phyloP scores from a whole-genome alignment of 495 filamentous ascomycete species.

The Bathelium albidoporum region DNA sequence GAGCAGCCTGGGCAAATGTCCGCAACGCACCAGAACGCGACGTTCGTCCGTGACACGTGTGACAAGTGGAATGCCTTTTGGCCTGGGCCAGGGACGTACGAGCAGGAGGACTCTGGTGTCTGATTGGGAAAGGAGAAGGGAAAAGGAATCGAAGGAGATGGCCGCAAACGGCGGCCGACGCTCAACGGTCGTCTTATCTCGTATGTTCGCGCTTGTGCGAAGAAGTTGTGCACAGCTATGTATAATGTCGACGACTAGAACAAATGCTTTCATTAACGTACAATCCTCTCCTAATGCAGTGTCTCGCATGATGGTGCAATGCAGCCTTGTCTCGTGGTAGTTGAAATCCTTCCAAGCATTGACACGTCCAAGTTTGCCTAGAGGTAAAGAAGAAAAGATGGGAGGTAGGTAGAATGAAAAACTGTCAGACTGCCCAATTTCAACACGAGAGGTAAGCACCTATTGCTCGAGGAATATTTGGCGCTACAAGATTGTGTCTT shows the following conservation, averaged over 20 bases:
- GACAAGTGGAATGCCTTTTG: slow-evolving; percentile 5
- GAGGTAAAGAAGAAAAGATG: background rate
- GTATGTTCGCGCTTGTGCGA: slow-evolving; percentile 1
- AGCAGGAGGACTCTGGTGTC: slow-evolving; percentile 4
- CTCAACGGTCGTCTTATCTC: background rate
- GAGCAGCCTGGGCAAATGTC: slow-evolving; percentile 13
- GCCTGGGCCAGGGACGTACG: background rate
- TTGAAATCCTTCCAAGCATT: slow-evolving; percentile 1
- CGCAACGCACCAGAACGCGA: background rate
- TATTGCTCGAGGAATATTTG: background rate
- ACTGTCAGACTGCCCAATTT: background rate
- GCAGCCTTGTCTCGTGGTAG: background rate
- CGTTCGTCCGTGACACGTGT: background rate
- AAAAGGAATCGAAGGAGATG: background rate
- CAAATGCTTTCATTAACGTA: slow-evolving; percentile 2
- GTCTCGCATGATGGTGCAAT: background rate
- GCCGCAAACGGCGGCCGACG: background rate
- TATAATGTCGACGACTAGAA: background rate
- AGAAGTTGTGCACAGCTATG: background rate
- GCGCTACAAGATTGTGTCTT: background rate
- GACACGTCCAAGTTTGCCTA: background rate
- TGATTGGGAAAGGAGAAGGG: background rate
- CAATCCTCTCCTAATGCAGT: slow-evolving; percentile 1
- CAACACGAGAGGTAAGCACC: background rate
- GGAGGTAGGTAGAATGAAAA: background rate